A percentile compares a stretch with the other conserved stretches of the same genome.
Conservation (phyloP, 2,329 filamentous ascomycete genomes). For the Ilyonectria robusta region DNA sequence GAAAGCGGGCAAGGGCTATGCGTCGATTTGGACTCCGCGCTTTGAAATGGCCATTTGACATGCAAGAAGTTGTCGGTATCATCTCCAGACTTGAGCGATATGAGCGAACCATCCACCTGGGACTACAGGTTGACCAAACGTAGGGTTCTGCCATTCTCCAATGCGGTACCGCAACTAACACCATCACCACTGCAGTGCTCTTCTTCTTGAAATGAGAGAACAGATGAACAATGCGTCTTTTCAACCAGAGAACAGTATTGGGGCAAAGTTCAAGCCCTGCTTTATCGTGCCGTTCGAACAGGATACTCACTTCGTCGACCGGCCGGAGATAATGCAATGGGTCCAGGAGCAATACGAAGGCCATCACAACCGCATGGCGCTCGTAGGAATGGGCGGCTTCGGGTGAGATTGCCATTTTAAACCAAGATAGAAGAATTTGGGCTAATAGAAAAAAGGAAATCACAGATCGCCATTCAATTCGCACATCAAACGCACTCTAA, state of each 20-base stretch:
- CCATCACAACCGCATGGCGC: constrained; percentile 42
- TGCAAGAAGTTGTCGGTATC: constrained; percentile 25
- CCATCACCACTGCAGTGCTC: not conserved
- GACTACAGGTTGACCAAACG: constrained; percentile 21
- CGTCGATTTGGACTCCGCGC: constrained; percentile 9
- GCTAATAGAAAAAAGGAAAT: constrained; percentile 37
- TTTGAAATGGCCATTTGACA: constrained; percentile 28
- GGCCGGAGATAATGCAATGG: constrained; percentile 44
- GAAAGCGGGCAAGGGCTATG: constrained; percentile 17
- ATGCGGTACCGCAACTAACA: not conserved
- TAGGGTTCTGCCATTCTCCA: not conserved
- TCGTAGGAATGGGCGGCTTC: constrained; percentile 54
- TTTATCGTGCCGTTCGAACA: constrained; percentile 47
- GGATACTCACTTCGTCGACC: constrained; percentile 51
- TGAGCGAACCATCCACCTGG: constrained; percentile 1
- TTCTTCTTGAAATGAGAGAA: constrained; percentile 17
- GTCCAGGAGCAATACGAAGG: constrained; percentile 39
- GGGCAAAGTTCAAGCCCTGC: constrained; percentile 3
- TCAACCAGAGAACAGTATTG: not conserved
- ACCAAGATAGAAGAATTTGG: not conserved
- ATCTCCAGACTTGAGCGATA: constrained; percentile 17
- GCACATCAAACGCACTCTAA: constrained; percentile 46
- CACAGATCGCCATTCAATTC: constrained; percentile 54
- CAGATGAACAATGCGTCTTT: constrained; percentile 4
- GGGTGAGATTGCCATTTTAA: constrained; percentile 29